These are phyloP conservation scores for Peniophora sp. DNA, from an alignment of 1,284 basidiomycete genomes.

Conservation along the genomic window DNA sequence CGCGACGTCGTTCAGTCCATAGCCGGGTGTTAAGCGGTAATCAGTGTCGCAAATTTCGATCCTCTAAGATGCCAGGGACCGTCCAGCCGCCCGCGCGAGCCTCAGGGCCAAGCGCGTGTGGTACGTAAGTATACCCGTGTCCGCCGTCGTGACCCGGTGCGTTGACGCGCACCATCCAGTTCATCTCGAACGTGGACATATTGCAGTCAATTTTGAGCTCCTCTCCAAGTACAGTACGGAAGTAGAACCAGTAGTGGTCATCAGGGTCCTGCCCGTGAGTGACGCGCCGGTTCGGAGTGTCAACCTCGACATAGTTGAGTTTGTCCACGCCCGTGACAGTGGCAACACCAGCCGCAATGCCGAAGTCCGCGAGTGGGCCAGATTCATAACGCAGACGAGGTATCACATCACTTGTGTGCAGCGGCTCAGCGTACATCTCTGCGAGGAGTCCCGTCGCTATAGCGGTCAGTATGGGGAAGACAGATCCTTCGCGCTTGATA, in stretches of 20 bases:
- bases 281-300: conserved; percentile 13
- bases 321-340: conserved; percentile 24
- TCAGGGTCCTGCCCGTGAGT: conserved; percentile 29
- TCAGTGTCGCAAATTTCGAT: conserved; percentile 15
- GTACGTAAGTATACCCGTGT: conserved; percentile 13
- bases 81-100: conserved; percentile 1
- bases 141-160: conserved; percentile 3
- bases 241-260: conserved; percentile 41
- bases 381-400: conserved; percentile 26
- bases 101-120: neutral
- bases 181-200: conserved; percentile 34
- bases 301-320: conserved; percentile 24
- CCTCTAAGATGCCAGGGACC: conserved; percentile 26
- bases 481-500: conserved; percentile 25
- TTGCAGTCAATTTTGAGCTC: conserved; percentile 29
- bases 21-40: conserved; percentile 12
- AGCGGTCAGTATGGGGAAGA: conserved; percentile 25
- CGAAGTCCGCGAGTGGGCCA: conserved; percentile 34
- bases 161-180: conserved; percentile 15
- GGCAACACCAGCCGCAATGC: conserved; percentile 28
- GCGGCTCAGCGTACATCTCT: conserved; percentile 32
- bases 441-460: conserved; percentile 25
- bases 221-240: conserved; percentile 31
- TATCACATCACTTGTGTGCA: conserved; percentile 11
- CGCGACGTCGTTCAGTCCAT: conserved; percentile 19